phyloP scores from a whole-genome alignment of 805 yeast genomes.

The Metschnikowia drakensbergensis region DNA sequence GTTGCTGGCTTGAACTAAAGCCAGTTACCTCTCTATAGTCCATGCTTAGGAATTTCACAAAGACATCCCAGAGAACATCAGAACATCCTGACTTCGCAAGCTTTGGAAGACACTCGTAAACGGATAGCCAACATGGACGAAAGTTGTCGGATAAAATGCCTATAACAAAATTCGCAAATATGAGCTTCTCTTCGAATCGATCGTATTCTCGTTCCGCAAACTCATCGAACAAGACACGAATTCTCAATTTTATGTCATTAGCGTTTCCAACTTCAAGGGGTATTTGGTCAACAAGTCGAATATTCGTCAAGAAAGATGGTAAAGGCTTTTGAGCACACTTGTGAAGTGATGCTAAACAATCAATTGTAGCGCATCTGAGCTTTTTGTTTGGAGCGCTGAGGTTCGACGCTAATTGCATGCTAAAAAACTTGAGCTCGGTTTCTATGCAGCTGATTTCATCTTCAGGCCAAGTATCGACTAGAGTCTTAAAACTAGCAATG shows the following conservation, averaged over 20 bases:
- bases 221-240: conserved; percentile 52
- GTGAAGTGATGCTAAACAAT: conserved; percentile 37
- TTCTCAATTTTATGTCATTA: conserved; percentile 69
- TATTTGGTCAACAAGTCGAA: conserved; percentile 54
- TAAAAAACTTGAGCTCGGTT: background rate
- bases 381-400: background rate
- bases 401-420: conserved; percentile 2
- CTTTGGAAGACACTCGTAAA: conserved; percentile 53
- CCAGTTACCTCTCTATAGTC: conserved; percentile 21
- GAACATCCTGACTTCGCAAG: conserved; percentile 33
- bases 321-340: conserved; percentile 21
- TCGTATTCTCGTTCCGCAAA: conserved; percentile 21
- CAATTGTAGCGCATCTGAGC: conserved; percentile 33
- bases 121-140: conserved; percentile 83
- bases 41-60: conserved; percentile 31
- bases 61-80: conserved; percentile 52
- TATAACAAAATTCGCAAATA: conserved; percentile 22
- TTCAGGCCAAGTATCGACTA: background rate
- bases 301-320: conserved; percentile 44
- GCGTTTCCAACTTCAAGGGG: conserved; percentile 67
- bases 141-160: conserved; percentile 75
- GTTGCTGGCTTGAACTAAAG: conserved; percentile 11
- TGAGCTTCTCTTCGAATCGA: background rate
- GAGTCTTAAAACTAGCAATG: background rate
- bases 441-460: background rate